Conservation (phyloP, 352 stramenopile species). For the Pythium aristosporum region DNA sequence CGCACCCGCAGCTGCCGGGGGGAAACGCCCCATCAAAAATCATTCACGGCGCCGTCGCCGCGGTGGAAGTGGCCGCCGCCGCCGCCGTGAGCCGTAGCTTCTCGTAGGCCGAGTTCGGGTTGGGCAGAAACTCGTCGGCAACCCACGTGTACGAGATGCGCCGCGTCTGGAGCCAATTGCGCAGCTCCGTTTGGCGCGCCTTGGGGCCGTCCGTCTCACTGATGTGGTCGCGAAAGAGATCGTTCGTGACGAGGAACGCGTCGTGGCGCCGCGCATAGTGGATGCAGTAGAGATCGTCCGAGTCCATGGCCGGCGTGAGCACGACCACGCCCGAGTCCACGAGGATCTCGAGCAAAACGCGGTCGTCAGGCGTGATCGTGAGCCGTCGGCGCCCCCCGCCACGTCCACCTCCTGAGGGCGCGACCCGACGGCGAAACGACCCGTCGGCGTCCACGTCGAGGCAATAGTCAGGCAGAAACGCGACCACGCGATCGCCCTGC, state of each 20-base stretch:
- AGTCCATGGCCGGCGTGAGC: constrained; percentile 82
- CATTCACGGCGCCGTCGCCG: background rate
- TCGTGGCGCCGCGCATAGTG: constrained; percentile 77
- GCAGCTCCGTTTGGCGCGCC: constrained; percentile 59
- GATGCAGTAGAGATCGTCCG: constrained; percentile 91
- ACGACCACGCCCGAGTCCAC: constrained; percentile 73
- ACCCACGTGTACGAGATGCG: constrained; percentile 89
- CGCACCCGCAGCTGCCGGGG: background rate
- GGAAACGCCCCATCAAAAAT: background rate
- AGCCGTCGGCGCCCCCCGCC: constrained; percentile 18
- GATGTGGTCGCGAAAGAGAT: constrained; percentile 85
- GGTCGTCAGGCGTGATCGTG: constrained; percentile 73
- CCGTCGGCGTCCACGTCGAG: constrained; percentile 52
- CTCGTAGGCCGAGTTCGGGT: constrained; percentile 77
- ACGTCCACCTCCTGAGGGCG: constrained; percentile 8
- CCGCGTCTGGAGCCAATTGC: constrained; percentile 63
- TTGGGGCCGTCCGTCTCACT: constrained; percentile 59
- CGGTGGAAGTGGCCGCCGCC: background rate
- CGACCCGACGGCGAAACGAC: constrained; percentile 26
- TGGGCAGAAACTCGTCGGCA: constrained; percentile 84
- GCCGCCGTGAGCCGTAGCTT: constrained; percentile 17
- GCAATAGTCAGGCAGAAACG: constrained; percentile 85
- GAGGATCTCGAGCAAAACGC: constrained; percentile 62
- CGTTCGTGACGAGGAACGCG: constrained; percentile 86
- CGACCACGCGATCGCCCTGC: constrained; percentile 73